phyloP scores from a whole-genome alignment of 2,329 filamentous ascomycete species.

The Tolypocladium capitatum region DNA sequence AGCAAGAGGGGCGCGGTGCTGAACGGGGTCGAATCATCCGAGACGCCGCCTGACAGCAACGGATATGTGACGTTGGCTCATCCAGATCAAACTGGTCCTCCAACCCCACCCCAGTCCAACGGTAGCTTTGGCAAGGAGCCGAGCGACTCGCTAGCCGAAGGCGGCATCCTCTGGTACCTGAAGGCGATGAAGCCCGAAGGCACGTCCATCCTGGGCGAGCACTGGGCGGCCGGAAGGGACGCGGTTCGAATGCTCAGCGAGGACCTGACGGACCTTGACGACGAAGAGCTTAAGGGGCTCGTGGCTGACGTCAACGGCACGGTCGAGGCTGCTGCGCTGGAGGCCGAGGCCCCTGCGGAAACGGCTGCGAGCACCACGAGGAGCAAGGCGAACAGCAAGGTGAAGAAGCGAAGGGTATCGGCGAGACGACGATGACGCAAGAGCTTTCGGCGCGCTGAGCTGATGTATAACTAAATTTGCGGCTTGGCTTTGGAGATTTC shows the following conservation, averaged over 20 bases:
- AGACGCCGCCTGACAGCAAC: conserved; percentile 35
- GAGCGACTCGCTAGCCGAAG: conserved; percentile 46
- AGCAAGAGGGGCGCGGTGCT: conserved; percentile 10
- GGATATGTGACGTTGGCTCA: conserved; percentile 25
- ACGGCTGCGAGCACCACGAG: conserved; percentile 9
- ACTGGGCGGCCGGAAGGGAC: conserved; percentile 50
- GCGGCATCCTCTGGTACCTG: conserved; percentile 82
- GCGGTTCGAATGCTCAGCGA: conserved; percentile 60
- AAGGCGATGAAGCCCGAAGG: conserved; percentile 66
- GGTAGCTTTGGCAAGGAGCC: conserved; percentile 39
- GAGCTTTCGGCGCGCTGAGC: not conserved
- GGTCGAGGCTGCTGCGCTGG: conserved; percentile 14
- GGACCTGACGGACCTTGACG: conserved; percentile 81
- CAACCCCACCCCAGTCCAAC: conserved; percentile 55
- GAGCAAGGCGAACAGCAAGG: conserved; percentile 13
- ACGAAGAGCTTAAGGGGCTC: conserved; percentile 71
- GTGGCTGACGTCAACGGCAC: conserved; percentile 38
- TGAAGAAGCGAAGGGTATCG: conserved; percentile 21
- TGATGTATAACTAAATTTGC: not conserved
- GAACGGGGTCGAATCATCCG: conserved; percentile 14
- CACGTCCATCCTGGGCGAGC: conserved; percentile 66
- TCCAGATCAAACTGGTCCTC: conserved; percentile 30
- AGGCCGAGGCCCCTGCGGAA: conserved; percentile 12
- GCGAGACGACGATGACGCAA: conserved; percentile 18
- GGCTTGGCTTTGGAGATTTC: not conserved